Conservation (phyloP, 805 yeast genomes). For the Jamesozyma jinghongensis region DNA sequence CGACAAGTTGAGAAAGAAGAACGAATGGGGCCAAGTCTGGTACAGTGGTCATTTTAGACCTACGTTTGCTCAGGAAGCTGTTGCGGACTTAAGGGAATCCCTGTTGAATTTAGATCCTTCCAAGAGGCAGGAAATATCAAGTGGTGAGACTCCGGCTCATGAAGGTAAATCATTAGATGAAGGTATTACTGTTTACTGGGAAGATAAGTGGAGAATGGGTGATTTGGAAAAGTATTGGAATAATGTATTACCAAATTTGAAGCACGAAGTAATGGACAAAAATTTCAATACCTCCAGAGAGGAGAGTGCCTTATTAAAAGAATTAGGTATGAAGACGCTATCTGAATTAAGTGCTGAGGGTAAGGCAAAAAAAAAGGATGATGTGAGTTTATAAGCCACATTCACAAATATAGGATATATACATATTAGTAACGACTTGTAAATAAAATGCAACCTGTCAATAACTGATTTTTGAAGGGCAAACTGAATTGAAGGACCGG, state of each 20-base stretch:
- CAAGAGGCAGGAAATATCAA: not conserved
- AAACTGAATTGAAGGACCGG: too few relatives aligned
- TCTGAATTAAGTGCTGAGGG: not conserved
- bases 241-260: conserved; percentile 35
- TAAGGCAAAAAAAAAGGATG: not conserved
- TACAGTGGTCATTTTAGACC: conserved; percentile 83
- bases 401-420: not conserved
- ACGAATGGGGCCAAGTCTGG: conserved; percentile 77
- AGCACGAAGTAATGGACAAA: conserved; percentile 52
- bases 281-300: conserved; percentile 49
- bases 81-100: conserved; percentile 56
- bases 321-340: conserved; percentile 33
- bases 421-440: not conserved
- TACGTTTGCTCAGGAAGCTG: conserved; percentile 82
- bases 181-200: conserved; percentile 62
- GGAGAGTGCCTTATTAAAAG: conserved; percentile 56
- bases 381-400: not conserved
- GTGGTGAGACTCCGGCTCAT: conserved; percentile 34
- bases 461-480: too few relatives aligned
- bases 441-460: conserved; percentile 1
- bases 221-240: conserved; percentile 62
- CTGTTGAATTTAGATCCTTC: conserved; percentile 14
- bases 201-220: conserved; percentile 80
- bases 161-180: too few relatives aligned
- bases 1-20: conserved; percentile 57